Evolutionary conservation across 176 grass and related monocot species (phyloP).

Genomic region (Oryza glumipatula): DNA sequence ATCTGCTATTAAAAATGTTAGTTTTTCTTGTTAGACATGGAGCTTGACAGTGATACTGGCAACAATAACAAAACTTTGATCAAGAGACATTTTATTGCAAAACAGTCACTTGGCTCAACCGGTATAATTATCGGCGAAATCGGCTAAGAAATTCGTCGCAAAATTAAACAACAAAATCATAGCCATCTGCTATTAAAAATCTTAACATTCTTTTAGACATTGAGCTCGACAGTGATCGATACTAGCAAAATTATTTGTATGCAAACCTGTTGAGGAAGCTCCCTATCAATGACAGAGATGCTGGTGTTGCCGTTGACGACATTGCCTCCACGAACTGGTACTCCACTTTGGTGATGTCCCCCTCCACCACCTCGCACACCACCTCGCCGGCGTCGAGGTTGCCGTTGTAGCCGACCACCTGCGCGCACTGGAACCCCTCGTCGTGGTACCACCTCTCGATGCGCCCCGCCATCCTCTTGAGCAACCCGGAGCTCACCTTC

Average conservation of each 20-base stretch:
- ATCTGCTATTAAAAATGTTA: no score
- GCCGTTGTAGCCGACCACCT: conserved; percentile 75
- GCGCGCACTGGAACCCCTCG: conserved; percentile 87
- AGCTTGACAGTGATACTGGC: no score
- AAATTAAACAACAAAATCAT: conserved; percentile 43
- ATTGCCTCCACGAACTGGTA: conserved; percentile 92
- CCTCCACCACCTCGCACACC: conserved; percentile 90
- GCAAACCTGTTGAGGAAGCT: conserved; percentile 77
- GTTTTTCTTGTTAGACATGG: no score
- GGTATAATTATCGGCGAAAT: no score
- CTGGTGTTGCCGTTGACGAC: conserved; percentile 74
- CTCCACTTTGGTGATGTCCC: conserved; percentile 79
- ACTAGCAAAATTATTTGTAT: not conserved
- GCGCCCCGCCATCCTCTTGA: conserved; percentile 84
- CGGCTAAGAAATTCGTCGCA: no score
- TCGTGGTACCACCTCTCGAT: conserved; percentile 93
- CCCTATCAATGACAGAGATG: conserved; percentile 65
- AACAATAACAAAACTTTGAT: no score
- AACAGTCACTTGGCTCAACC: no score
- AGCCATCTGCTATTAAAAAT: no score
- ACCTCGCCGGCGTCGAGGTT: conserved; percentile 87
- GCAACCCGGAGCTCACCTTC: conserved; percentile 76
- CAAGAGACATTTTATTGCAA: no score
- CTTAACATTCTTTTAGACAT: no score
- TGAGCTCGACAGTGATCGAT: no score